Conservation (phyloP, 1,284 basidiomycete species). For the Amylostereum chailletii region DNA sequence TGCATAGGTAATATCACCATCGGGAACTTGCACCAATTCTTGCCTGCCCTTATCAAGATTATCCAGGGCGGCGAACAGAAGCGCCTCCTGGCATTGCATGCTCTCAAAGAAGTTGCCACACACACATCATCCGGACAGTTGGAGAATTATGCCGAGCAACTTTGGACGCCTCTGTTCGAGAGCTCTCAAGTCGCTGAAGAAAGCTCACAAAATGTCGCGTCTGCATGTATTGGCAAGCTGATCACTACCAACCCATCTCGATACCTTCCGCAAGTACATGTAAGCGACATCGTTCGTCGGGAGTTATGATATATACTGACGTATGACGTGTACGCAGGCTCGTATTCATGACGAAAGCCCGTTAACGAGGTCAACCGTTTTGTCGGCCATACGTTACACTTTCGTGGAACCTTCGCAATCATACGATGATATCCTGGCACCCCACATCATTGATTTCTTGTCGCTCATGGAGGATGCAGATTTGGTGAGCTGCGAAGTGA, state of each 20-base stretch:
- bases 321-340: constrained; percentile 29
- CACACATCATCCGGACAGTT: constrained; percentile 81
- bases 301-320: not conserved
- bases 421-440: constrained; percentile 85
- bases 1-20: constrained; percentile 84
- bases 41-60: constrained; percentile 79
- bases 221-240: constrained; percentile 93
- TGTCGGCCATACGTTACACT: constrained; percentile 92
- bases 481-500: constrained; percentile 44
- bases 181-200: constrained; percentile 83
- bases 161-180: constrained; percentile 89
- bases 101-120: constrained; percentile 93
- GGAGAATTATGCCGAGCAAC: constrained; percentile 73
- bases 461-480: constrained; percentile 81
- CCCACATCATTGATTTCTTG: constrained; percentile 85
- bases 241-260: constrained; percentile 84
- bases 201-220: constrained; percentile 87
- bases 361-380: constrained; percentile 79
- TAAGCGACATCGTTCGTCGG: constrained; percentile 27
- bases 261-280: constrained; percentile 89
- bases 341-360: constrained; percentile 63
- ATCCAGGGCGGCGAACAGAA: constrained; percentile 74
- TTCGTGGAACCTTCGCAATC: constrained; percentile 81
- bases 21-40: constrained; percentile 78
- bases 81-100: constrained; percentile 80